These are phyloP conservation scores for Iberis amara DNA, from an alignment of 441 rosid genomes.

Conservation along the genomic window DNA sequence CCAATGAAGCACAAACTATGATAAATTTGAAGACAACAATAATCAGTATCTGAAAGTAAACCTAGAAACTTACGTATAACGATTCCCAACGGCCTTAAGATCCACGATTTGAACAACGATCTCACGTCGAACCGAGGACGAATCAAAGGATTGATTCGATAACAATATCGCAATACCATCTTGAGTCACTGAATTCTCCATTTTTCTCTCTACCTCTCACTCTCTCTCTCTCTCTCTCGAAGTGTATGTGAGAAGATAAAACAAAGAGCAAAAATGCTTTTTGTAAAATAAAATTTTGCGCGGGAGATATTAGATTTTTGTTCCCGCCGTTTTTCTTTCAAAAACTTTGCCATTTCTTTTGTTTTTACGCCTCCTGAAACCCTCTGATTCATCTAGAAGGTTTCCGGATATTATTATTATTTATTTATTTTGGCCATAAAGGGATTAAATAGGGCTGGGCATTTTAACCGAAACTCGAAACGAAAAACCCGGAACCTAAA, in stretches of 20 bases:
- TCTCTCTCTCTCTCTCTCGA: neutral
- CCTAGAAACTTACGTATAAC: conserved; percentile 43
- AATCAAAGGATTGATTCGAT: conserved; percentile 50
- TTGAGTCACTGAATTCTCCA: conserved; percentile 43
- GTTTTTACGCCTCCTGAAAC: conserved; percentile 35
- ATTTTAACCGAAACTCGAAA: no score
- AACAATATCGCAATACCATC: conserved; percentile 53
- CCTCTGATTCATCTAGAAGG: no score
- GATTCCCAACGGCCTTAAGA: conserved; percentile 65
- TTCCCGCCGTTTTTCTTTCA: conserved; percentile 25
- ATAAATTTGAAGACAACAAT: no score
- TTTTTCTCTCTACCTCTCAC: conserved; percentile 1
- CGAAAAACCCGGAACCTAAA: no score
- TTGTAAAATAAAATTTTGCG: conserved; percentile 9
- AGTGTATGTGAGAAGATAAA: conserved; percentile 1
- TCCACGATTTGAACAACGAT: conserved; percentile 65
- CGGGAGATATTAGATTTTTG: conserved; percentile 16
- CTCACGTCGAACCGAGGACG: conserved; percentile 39
- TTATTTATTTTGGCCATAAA: no score
- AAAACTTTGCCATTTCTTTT: no score
- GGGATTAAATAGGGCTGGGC: no score
- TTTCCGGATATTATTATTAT: no score
- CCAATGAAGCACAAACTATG: neutral
- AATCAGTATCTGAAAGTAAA: no score
- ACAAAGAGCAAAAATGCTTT: neutral